Conservation (phyloP, 164 flowering plant species). For the Dillenia turbinata region DNA sequence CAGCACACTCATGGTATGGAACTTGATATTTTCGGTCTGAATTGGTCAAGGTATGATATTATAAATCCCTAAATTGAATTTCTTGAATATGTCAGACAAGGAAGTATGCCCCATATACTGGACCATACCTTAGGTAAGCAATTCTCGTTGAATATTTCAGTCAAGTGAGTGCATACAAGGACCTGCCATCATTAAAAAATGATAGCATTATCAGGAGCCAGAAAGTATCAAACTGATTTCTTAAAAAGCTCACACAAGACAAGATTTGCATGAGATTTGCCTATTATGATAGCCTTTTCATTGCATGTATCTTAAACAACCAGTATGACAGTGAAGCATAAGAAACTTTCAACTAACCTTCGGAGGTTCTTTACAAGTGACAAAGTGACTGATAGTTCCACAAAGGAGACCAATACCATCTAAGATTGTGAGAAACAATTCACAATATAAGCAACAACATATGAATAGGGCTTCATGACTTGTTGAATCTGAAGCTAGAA, state of each 20-base stretch:
- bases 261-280: neutral
- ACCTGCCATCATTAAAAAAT: conserved; percentile 39
- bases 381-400: conserved; percentile 78
- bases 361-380: conserved; percentile 59
- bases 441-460: neutral
- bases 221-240: neutral
- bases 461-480: no score
- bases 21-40: conserved; percentile 75
- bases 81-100: neutral
- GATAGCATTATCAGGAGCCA: neutral
- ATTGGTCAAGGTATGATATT: conserved; percentile 5
- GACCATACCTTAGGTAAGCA: conserved; percentile 53
- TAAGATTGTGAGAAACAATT: conserved; percentile 20
- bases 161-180: conserved; percentile 86
- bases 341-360: conserved; percentile 47
- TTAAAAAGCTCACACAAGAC: neutral
- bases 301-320: neutral
- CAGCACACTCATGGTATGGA: conserved; percentile 89
- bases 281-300: no score
- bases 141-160: conserved; percentile 64
- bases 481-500: no score
- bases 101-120: neutral
- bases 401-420: conserved; percentile 98
- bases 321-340: neutral
- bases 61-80: conserved; percentile 5